Evolutionary conservation across 768 basidiomycete genomes (phyloP), one percentile per base, ranked within the genome.

Genomic region (Trichaptum fuscoviolaceum): DNA sequence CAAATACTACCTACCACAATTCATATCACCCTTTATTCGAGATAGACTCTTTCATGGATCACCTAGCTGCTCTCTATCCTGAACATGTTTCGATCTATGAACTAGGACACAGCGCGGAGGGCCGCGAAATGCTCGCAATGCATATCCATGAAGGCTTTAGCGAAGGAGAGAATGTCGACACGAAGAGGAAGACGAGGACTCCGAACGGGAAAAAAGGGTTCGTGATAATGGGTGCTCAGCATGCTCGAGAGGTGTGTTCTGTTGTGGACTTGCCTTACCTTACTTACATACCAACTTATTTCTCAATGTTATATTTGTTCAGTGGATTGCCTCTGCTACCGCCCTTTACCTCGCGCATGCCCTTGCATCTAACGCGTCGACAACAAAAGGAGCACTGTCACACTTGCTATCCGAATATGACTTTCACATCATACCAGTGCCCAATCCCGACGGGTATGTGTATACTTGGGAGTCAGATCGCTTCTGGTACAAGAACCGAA

Each of bases 241-340:
- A 93, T 73, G 89, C 88, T 20, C 79, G 91, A 59, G 91, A 91
- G 81, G 89, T 88, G 62, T 35, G 85, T 64, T 24, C 34, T 36
- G n/a, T 63, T 18, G 17, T 5, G 60, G 35, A 17, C 35, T n/a
- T 58, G 7, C 25, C 26, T 62, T 60, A 69, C 70, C 23, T 65
- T 10, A 15, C 36, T 27, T 10, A n/a, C 68, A 64, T 65, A 66
- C 63, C 36, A 10, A 57, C 52, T 34, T 10, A 15, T 17, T 5
- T 61, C 6, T 65, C 62, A 69, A 58, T 20, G 26, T 25, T 35
- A 52, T 35, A 10, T 66, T 42, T 34, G 23, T 58, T 36, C 63
- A 93, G 89, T 95, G 93, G 93, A 83, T 95, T 63, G 88, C 92
- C 2, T 87, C 90, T 0, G 82, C 92, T 0, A 84, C 92, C 0